Evolutionary conservation across 2,329 filamentous ascomycete species (phyloP), one percentile per base, ranked within the genome.

Genomic region (Trichoderma sp.): DNA sequence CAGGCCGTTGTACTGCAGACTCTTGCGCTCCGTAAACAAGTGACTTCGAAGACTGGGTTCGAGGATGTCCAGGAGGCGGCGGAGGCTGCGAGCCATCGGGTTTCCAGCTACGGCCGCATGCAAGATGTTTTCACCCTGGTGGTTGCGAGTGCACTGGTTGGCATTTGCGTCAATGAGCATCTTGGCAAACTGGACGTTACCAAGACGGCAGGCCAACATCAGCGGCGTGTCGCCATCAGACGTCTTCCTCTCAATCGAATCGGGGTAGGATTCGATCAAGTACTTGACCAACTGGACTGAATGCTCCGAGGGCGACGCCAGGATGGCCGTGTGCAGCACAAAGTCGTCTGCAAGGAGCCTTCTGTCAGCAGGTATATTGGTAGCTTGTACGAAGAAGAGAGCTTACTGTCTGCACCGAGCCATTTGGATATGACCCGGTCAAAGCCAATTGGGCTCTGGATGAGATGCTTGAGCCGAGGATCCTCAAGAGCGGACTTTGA

Each of bases 91-190:
- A 6, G 72, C 73, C 4, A 70, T 72, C 12, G 79, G 79, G 3
- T 67, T 71, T 26, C 69, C 71, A 3, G 66, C 62, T 12, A 79
- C 71, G 7, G 88, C 80, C 2, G 82, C 78, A 71, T 96, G 92
- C 1, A 94, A 68, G 17, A 94, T 78, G 70, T 94, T 96, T 69
- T 85, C 82, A 12, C 86, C 86, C 3, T 77, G 73, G 10, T 77
- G 77, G 71, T 91, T 88, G 26, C 87, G 87, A 41, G 78, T 78
- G 1, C 85, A 85, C 72, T 91, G 88, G 71, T 95, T 86, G 2
- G 90, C 90, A 3, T 90, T 90, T 28, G 84, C 85, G 1, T 82
- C 78, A 58, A 94, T 81, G 43, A 96, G 81, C 0, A 86, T 78
- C 70, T 85, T 84, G 17, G 84, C 83, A 21, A 84, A 82, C 1